These are phyloP conservation scores for Sclerotinia nivalis DNA, from an alignment of 2,329 filamentous ascomycete genomes.

Conservation along the genomic window DNA sequence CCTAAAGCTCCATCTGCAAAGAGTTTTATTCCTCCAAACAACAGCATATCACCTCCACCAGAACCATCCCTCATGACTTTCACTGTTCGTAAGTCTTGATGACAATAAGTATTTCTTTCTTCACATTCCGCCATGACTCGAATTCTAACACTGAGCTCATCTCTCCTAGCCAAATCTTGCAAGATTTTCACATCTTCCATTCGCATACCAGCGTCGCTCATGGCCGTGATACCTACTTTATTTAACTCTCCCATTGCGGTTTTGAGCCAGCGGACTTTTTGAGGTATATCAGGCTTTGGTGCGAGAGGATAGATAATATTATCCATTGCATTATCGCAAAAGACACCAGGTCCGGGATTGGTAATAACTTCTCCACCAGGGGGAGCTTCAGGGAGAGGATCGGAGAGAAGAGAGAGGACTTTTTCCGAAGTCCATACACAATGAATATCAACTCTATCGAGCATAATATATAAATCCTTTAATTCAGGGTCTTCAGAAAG, in stretches of 20 bases:
- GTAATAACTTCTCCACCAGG: slow-evolving; percentile 65
- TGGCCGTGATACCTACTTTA: slow-evolving; percentile 64
- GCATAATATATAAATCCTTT: slow-evolving; percentile 62
- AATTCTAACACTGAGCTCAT: slow-evolving; percentile 62
- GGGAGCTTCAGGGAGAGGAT: slow-evolving; percentile 48
- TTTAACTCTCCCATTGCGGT: slow-evolving; percentile 64
- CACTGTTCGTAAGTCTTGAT: slow-evolving; percentile 41
- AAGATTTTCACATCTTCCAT: slow-evolving; percentile 57
- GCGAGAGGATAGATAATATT: slow-evolving; percentile 54
- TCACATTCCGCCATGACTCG: slow-evolving; percentile 70
- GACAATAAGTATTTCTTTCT: slow-evolving; percentile 64
- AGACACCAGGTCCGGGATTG: slow-evolving; percentile 64
- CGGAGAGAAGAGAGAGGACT: slow-evolving; percentile 61
- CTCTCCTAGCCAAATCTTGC: slow-evolving; percentile 50
- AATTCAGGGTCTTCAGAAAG: slow-evolving; percentile 55
- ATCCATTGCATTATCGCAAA: slow-evolving; percentile 74
- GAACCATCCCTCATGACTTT: slow-evolving; percentile 30
- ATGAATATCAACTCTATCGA: slow-evolving; percentile 69
- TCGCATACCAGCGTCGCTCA: slow-evolving; percentile 66
- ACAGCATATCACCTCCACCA: slow-evolving; percentile 43
- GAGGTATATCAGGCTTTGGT: slow-evolving; percentile 55
- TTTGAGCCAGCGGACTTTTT: slow-evolving; percentile 56
- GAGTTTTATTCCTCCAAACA: slow-evolving; percentile 65
- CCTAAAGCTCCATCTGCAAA: slow-evolving; percentile 71
- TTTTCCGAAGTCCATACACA: slow-evolving; percentile 69